phyloP scores from a whole-genome alignment of 1,284 basidiomycete genomes.

The Anthracocystis panici-leucophaei region DNA sequence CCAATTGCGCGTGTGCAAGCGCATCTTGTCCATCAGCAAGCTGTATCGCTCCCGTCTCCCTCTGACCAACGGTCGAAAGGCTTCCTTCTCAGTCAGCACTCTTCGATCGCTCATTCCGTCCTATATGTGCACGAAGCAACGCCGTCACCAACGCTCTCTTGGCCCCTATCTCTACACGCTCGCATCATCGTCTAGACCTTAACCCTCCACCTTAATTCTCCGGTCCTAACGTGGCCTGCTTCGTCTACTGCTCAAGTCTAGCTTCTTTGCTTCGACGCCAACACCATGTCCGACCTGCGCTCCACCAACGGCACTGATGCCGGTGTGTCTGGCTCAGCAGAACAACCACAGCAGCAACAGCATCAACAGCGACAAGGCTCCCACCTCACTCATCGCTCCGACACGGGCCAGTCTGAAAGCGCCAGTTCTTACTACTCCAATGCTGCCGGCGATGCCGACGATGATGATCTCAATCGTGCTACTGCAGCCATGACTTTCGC shows the following conservation, averaged over 20 bases:
- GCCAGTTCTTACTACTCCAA: conserved; percentile 35
- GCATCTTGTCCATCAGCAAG: no score
- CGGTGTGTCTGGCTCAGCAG: conserved; percentile 8
- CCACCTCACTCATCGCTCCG: conserved; percentile 31
- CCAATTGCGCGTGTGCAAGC: no score
- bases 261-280: neutral
- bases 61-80: no score
- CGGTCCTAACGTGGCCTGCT: neutral
- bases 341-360: neutral
- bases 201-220: neutral
- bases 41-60: no score
- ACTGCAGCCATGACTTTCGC: conserved; percentile 24
- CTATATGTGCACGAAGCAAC: conserved; percentile 11
- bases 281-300: conserved; percentile 15
- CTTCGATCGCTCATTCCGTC: neutral
- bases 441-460: conserved; percentile 10
- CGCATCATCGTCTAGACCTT: conserved; percentile 3
- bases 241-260: conserved; percentile 4
- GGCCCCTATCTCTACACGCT: neutral
- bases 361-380: conserved; percentile 4
- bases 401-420: conserved; percentile 34
- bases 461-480: conserved; percentile 19
- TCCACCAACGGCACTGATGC: conserved; percentile 10
- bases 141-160: neutral
- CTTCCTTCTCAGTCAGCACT: neutral